phyloP scores from a whole-genome alignment of 306 rosid species.

The Abrus precatorius region DNA sequence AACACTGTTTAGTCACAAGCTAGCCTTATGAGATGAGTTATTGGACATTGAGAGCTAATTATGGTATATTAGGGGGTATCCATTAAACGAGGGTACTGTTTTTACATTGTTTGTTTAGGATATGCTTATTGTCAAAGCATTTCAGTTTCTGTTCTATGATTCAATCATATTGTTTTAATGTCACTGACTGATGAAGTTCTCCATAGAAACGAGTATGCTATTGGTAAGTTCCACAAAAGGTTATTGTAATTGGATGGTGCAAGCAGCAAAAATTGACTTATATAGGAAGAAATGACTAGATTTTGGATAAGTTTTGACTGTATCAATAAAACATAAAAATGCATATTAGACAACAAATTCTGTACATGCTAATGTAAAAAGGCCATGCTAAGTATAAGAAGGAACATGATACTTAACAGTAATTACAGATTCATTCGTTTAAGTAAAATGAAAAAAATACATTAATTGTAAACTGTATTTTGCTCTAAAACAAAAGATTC shows the following conservation, averaged over 20 bases:
- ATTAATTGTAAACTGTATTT: no score
- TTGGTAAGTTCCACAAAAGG: not conserved
- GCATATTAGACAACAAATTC: not conserved
- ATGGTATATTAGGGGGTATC: not conserved
- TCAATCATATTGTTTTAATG: not conserved
- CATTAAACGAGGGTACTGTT: not conserved
- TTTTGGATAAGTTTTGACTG: not conserved
- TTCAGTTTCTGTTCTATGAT: not conserved
- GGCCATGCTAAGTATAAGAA: not conserved
- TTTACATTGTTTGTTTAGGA: not conserved
- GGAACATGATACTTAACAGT: no score
- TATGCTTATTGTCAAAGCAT: not conserved
- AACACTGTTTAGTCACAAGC: not conserved
- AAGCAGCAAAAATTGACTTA: not conserved
- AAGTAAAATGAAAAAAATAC: no score
- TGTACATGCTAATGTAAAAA: not conserved
- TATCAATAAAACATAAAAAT: not conserved
- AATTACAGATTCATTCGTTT: no score
- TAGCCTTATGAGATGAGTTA: not conserved
- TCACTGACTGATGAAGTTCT: not conserved
- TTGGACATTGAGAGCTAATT: not conserved
- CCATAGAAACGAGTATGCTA: not conserved
- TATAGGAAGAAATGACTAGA: not conserved
- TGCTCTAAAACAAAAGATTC: no score
- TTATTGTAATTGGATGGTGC: constrained; percentile 12